A percentile compares a stretch with the other conserved stretches of the same genome.
These are phyloP conservation scores for Monosporozyma unispora DNA, from an alignment of 805 yeast genomes.

Conservation along the genomic window DNA sequence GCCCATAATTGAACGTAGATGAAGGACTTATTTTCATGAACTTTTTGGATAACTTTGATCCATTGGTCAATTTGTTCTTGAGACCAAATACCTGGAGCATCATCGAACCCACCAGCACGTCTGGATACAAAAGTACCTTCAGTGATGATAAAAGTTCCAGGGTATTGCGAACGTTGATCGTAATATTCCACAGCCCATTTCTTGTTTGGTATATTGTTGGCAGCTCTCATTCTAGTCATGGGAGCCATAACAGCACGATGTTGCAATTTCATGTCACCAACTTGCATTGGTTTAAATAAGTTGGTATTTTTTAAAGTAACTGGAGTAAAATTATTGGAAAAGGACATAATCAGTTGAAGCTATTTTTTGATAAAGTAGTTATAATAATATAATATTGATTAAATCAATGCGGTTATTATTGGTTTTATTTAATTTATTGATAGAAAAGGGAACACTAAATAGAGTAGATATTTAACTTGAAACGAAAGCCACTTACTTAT, in stretches of 20 bases:
- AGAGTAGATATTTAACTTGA: too few relatives aligned
- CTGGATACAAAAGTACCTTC: slow-evolving; percentile 48
- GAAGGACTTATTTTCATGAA: slow-evolving; percentile 42
- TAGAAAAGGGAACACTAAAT: slow-evolving; percentile 6
- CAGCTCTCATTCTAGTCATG: slow-evolving; percentile 37
- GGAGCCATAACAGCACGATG: slow-evolving; percentile 38
- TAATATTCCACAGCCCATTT: slow-evolving; percentile 45
- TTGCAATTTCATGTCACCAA: slow-evolving; percentile 32
- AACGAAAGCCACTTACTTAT: too few relatives aligned
- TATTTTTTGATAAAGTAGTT: too few relatives aligned
- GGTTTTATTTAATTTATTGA: not conserved
- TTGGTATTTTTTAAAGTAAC: slow-evolving; percentile 28
- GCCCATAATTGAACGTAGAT: slow-evolving; percentile 28
- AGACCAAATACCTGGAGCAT: slow-evolving; percentile 44
- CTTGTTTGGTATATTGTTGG: slow-evolving; percentile 32
- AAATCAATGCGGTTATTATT: not conserved
- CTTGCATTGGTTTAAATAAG: slow-evolving; percentile 37
- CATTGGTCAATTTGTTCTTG: slow-evolving; percentile 42
- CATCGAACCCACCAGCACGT: slow-evolving; percentile 34
- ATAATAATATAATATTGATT: too few relatives aligned
- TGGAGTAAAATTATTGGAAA: slow-evolving; percentile 21
- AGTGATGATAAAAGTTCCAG: slow-evolving; percentile 52
- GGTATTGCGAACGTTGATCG: slow-evolving; percentile 41
- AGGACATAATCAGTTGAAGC: slow-evolving; percentile 8
- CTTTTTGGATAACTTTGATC: slow-evolving; percentile 39